These are phyloP conservation scores for Clitopilus hobsonii DNA, from an alignment of 768 basidiomycete species.

Conservation along the genomic window DNA sequence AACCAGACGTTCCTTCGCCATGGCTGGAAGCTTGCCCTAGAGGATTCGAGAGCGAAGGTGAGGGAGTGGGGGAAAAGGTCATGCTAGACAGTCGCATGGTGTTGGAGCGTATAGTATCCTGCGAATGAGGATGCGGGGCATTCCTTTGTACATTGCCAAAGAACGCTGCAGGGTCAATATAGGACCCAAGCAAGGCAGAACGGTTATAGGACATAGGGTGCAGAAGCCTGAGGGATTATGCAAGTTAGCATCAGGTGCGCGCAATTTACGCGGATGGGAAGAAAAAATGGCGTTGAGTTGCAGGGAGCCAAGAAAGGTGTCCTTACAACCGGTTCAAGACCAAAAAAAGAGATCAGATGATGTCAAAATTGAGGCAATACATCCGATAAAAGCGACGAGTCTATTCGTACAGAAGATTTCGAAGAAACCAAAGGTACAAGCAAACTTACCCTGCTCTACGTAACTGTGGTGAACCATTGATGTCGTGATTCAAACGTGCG, in stretches of 20 bases:
- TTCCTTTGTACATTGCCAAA: constrained; percentile 7
- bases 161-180: constrained; percentile 8
- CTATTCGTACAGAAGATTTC: constrained; percentile 3
- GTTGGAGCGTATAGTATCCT: constrained; percentile 57
- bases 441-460: constrained; percentile 54
- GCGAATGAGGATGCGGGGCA: constrained; percentile 41
- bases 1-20: neutral
- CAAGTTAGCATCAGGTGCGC: constrained; percentile 2
- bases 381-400: constrained; percentile 3
- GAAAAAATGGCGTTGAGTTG: neutral
- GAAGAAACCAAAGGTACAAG: neutral
- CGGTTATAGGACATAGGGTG: constrained; percentile 49
- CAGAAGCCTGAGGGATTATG: constrained; percentile 33
- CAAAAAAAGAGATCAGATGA: constrained; percentile 23
- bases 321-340: neutral
- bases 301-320: neutral
- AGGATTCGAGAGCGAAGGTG: neutral
- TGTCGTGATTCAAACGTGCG: constrained; percentile 1
- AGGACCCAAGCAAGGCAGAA: constrained; percentile 19
- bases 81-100: constrained; percentile 65
- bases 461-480: constrained; percentile 25
- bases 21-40: neutral
- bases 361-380: constrained; percentile 7
- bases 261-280: neutral
- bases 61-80: constrained; percentile 26